These are phyloP conservation scores for Leccinum broughii DNA, from an alignment of 768 basidiomycete genomes.

Conservation along the genomic window DNA sequence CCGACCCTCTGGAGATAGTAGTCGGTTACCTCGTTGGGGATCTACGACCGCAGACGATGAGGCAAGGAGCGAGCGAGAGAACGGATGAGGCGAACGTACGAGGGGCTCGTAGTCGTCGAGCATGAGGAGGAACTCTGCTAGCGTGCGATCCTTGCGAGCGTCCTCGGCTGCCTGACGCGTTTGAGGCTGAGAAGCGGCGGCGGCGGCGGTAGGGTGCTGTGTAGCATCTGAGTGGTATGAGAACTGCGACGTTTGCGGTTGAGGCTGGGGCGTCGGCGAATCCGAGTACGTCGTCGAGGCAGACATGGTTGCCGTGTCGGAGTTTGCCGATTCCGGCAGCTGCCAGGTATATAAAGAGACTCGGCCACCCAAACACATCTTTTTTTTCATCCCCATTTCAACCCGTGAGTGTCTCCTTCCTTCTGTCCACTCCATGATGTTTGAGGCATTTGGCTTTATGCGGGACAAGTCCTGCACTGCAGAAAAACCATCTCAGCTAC, in stretches of 20 bases:
- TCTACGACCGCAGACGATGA: constrained; percentile 46
- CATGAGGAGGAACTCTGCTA: constrained; percentile 94
- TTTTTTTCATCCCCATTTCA: not conserved
- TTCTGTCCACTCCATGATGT: constrained; percentile 54
- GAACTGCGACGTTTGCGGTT: constrained; percentile 25
- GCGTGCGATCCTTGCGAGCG: constrained; percentile 83
- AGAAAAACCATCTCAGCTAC: constrained; percentile 89
- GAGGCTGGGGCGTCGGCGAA: constrained; percentile 33
- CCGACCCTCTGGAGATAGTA: constrained; percentile 96
- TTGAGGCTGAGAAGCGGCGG: constrained; percentile 37
- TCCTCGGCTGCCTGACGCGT: constrained; percentile 75
- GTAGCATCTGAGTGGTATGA: constrained; percentile 24
- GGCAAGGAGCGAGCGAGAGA: not conserved
- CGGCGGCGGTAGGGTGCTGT: constrained; percentile 18
- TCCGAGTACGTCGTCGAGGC: constrained; percentile 32
- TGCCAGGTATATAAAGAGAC: constrained; percentile 25
- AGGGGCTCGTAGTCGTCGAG: constrained; percentile 95
- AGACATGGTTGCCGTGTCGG: constrained; percentile 35
- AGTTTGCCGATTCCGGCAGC: constrained; percentile 22
- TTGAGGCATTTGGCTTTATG: constrained; percentile 96
- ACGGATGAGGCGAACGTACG: constrained; percentile 46
- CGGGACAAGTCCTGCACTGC: constrained; percentile 65
- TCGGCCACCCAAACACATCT: not conserved
- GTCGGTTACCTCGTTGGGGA: constrained; percentile 96
- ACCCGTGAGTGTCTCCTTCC: constrained; percentile 21